Conservation (phyloP, 148 eudicot genomes). For the Rhododendron vialii region DNA sequence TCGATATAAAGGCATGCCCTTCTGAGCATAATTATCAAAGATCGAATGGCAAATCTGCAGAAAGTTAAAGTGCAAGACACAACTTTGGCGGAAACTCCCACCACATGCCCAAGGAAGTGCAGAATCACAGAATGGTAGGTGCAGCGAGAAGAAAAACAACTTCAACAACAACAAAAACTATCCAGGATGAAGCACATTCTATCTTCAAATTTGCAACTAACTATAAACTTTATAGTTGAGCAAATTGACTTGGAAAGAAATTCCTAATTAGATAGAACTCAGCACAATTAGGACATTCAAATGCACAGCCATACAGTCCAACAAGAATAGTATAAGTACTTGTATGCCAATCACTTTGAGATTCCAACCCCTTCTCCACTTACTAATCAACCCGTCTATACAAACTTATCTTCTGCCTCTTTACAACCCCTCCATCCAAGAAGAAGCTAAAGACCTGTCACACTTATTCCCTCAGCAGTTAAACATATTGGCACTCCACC, state of each 20-base stretch:
- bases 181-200: neutral
- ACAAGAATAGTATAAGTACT: neutral
- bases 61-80: neutral
- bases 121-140: neutral
- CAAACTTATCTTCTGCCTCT: neutral
- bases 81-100: neutral
- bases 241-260: neutral
- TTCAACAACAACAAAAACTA: neutral
- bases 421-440: neutral
- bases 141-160: neutral
- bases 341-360: neutral
- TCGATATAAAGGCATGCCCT: neutral
- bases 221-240: neutral
- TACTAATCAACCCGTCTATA: neutral
- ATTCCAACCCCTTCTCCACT: neutral
- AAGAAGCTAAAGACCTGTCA: neutral
- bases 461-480: conserved; percentile 5
- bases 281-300: neutral
- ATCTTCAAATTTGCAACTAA: conserved; percentile 1
- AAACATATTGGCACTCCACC: neutral
- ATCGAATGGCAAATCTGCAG: neutral
- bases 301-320: neutral
- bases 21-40: conserved; percentile 2
- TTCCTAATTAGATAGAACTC: conserved; percentile 4
- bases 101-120: neutral